Base-by-base conservation (phyloP, 805 yeast species). In the Sungouiozyma ichnusensis region DNA sequence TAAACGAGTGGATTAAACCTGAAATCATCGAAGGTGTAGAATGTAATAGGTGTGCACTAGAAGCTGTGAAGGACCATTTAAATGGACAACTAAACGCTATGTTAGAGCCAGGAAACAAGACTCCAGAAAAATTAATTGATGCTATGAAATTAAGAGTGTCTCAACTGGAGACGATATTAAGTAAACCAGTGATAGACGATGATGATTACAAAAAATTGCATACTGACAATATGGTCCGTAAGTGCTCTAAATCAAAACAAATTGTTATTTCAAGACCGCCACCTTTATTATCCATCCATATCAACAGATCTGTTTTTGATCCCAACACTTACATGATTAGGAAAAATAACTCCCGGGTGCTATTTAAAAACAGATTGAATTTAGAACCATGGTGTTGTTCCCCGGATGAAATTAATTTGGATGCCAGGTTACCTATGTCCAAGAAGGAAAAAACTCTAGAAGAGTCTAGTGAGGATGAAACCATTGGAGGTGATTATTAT, bases 1-100 rank as follows among this genome's bases (percentile, higher is more conserved):
- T 85, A 47, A 66, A 71, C 37, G 76, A 77, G 35, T 85, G 87
- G 85, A 75, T 71, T 4, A 71, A 75, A 43, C 85, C 88, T 33
- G 98, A 90, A 57, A 76, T 83, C 17, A 87, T 90, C 44, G 88
- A 85, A 50, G 95, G 87, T 37, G 98, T 90, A 32, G 90, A 87
- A 62, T 90, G 98, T 67, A 86, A 88, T 55, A 72, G 97, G 53
- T 90, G 97, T 67, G 90, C 94, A 2, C 68, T 90, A 49, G 60
- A 62, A 20, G 79, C 78, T 44, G 79, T 84, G 11, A 64, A 62
- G 40, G 71, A 68, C n/a, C 77, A 71, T 47, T 62, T 81, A 29
- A 40, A 51, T 16, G 66, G 60, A 14, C 72, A 72, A 47, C 29
- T 24, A 7, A 24, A 24, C 29, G 11, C 29, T 6, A 24, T 24